Evolutionary conservation across 2,329 filamentous ascomycete species (phyloP).

Genomic region (Zopfia rhizophila): DNA sequence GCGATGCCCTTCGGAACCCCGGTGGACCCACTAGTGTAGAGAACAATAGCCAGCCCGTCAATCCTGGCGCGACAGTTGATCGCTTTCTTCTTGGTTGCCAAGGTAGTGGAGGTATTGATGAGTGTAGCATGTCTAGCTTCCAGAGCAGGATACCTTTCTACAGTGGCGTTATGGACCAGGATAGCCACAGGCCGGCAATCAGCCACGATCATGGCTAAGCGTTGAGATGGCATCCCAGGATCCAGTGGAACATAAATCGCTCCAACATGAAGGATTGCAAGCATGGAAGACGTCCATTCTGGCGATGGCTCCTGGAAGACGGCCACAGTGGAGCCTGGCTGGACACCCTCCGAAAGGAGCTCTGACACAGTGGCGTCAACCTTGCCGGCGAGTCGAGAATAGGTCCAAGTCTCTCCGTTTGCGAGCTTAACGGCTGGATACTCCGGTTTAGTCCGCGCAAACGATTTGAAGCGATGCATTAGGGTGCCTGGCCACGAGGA

Average conservation of each 20-base stretch:
- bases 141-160: conserved; percentile 2
- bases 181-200: conserved; percentile 14
- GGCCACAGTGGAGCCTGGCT: conserved; percentile 40
- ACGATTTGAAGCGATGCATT: no score
- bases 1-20: conserved; percentile 23
- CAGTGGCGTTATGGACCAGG: conserved; percentile 14
- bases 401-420: no score
- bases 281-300: conserved; percentile 39
- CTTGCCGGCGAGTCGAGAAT: no score
- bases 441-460: no score
- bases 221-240: conserved; percentile 4
- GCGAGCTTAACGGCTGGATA: no score
- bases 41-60: conserved; percentile 13
- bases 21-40: conserved; percentile 26
- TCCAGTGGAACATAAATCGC: conserved; percentile 30
- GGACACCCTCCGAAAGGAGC: no score
- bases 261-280: conserved; percentile 28
- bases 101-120: conserved; percentile 12
- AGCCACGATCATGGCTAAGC: conserved; percentile 12
- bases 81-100: neutral
- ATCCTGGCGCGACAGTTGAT: neutral
- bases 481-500: no score
- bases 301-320: conserved; percentile 55
- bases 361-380: no score
- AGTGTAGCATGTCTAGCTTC: neutral